Conservation (phyloP, 768 basidiomycete genomes). For the Kondoa subrosea region DNA sequence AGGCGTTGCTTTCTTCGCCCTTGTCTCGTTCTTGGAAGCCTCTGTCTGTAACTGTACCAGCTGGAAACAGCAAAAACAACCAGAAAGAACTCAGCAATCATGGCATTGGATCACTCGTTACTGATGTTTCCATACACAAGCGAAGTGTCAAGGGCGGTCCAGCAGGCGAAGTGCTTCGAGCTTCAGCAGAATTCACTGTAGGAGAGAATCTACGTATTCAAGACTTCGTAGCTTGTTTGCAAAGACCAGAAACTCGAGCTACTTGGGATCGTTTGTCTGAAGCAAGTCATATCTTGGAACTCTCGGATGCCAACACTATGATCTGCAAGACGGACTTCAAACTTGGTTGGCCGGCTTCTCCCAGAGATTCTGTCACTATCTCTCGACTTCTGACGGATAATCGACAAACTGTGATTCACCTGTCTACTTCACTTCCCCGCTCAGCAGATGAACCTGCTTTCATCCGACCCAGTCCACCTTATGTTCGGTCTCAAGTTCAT, state of each 20-base stretch:
- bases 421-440: conserved; percentile 8
- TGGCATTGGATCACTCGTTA: conserved; percentile 40
- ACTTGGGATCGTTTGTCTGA: conserved; percentile 80
- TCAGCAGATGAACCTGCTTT: conserved; percentile 26
- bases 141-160: conserved; percentile 47
- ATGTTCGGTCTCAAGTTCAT: conserved; percentile 25
- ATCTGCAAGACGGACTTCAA: conserved; percentile 80
- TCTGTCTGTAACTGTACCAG: conserved; percentile 32
- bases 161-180: conserved; percentile 39
- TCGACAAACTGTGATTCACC: not conserved
- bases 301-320: conserved; percentile 67
- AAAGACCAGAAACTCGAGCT: conserved; percentile 69
- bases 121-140: conserved; percentile 63
- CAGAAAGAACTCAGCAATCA: conserved; percentile 49
- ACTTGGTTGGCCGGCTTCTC: conserved; percentile 92
- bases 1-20: conserved; percentile 55
- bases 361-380: conserved; percentile 85
- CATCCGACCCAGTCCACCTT: conserved; percentile 27
- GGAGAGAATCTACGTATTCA: conserved; percentile 12
- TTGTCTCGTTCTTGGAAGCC: conserved; percentile 65
- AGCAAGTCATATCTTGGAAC: conserved; percentile 59
- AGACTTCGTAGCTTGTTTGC: conserved; percentile 59
- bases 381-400: conserved; percentile 57
- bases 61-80: conserved; percentile 30
- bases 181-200: conserved; percentile 3